These are phyloP conservation scores for Saccharomycopsis capsularis DNA, from an alignment of 805 yeast species.

Conservation along the genomic window DNA sequence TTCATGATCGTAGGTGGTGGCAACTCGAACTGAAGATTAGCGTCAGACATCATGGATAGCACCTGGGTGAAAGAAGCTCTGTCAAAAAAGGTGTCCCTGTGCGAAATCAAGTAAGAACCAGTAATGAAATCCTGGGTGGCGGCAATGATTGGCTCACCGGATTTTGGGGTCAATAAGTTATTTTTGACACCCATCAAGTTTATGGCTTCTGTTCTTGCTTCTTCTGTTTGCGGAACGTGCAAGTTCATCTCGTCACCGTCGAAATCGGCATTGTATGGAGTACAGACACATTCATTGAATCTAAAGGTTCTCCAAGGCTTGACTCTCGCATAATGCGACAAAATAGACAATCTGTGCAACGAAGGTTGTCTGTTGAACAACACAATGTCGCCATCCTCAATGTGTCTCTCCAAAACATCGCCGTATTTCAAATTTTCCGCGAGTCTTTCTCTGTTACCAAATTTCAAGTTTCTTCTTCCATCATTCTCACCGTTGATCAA, in stretches of 20 bases:
- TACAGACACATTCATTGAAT: conserved; percentile 96
- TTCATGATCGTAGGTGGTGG: conserved; percentile 94
- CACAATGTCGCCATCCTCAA: conserved; percentile 95
- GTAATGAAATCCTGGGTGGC: conserved; percentile 99
- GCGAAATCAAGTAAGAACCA: conserved; percentile 87
- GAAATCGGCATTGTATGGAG: conserved; percentile 98
- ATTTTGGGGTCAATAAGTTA: conserved; percentile 88
- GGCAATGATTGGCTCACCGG: conserved; percentile 98
- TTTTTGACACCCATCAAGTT: conserved; percentile 96
- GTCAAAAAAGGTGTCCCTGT: conserved; percentile 89
- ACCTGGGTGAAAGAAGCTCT: conserved; percentile 77
- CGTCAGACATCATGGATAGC: conserved; percentile 95
- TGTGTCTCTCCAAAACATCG: conserved; percentile 91
- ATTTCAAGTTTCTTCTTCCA: conserved; percentile 80
- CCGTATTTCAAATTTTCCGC: conserved; percentile 78
- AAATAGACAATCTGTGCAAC: conserved; percentile 84
- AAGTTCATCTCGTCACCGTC: conserved; percentile 99
- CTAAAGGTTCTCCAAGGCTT: conserved; percentile 98
- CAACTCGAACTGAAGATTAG: conserved; percentile 74
- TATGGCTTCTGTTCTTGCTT: conserved; percentile 98
- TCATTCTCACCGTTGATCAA: conserved; percentile 70
- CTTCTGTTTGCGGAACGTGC: conserved; percentile 98
- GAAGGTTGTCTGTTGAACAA: conserved; percentile 97
- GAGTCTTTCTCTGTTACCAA: conserved; percentile 73
- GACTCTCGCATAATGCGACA: conserved; percentile 92